Base-by-base conservation (phyloP, 192 early-diverging fungal genomes). In the Rhizoclosmatium globosum region DNA sequence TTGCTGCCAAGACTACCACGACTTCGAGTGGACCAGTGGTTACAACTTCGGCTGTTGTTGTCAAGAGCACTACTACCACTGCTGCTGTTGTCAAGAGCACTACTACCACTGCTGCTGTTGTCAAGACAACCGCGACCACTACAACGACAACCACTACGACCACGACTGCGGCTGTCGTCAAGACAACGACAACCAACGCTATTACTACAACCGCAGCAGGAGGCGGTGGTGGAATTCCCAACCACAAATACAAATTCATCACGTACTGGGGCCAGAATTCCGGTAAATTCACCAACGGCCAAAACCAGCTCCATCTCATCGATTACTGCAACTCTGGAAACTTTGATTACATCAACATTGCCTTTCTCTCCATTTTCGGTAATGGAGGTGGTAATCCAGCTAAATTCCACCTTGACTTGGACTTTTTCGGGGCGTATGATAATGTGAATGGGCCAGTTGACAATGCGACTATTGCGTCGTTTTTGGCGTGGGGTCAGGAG, bases 261-360 rank as follows among this genome's bases (percentile, higher is more conserved):
- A 44, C 42, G 6, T 74, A 74, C 45, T 74, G 73, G 73, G 73
- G 73, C 21, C 73, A 74, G 62, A 45, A 64, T n/a, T 19, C 39
- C 7, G 73, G 23, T 21, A 60, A 64, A 11, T 60, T 39, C 21
- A 47, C 56, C 19, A 64, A 59, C 44, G 73, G 73, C 19, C 19
- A 74, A 21, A 60, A 43, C 50, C 73, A 74, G 60, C 23, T 45
- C 13, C 19, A 17, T 31, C 43, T 74, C 21, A 19, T 45, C 44
- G 23, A 19, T 7, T 74, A 74, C 61, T 74, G 73, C 45, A 19
- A 60, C 13, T 43, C 38, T 62, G 44, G 44, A 4, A 15, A 41
- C 2, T 74, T 59, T 41, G 60, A 74, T 38, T 19, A 62, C n/a
- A 64, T 74, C 73, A 59, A 74, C 46, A 42, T 74, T n/a, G 57